Base-by-base conservation (phyloP, 176 grass and related monocot species). In the Eragrostis nindensis region DNA sequence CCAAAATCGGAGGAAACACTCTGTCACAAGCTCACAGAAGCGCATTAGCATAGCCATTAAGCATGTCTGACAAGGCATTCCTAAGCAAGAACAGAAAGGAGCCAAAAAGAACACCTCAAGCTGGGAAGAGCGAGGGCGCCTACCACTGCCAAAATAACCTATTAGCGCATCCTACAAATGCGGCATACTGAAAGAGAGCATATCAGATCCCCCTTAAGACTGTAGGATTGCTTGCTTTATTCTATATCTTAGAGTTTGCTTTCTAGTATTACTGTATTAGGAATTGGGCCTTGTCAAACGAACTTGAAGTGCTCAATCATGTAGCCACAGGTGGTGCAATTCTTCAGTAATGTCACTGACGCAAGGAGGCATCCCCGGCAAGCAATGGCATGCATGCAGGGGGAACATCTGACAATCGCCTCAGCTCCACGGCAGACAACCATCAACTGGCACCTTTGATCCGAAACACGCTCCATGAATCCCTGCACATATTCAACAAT, bases 331-430 rank as follows among this genome's bases (percentile, higher is more conserved):
- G 76, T 73, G 42, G 78, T 85, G 74, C 86, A 92, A 21, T 68
- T 59, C 79, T 92, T 88, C 66, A 81, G 90, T 46, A 82, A 22
- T 45, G 78, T 86, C 22, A 84, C 82, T 32, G 86, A 74, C 38
- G 82, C 82, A 30, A 85, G 82, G 46, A 92, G 46, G 66, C 90
- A 92, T 61, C 78, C 86, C 62, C 78, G 90, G 79, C 90, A 92
- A 39, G 90, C 82, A 8, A 88, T 88, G 46, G 25, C 48, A 36
- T 92, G 86, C 78, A 77, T 85, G 46, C 86, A 92, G 53, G 90
- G 90, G 56, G 64, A 92, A 62, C 90, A 92, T 85, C 13, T 88
- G 40, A 82, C 67, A 16, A 72, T 75, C 45, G 90, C 86, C 64
- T 88, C 75, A 25, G 78, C 86, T 62, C 86, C 90, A 79, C 63